phyloP scores from a whole-genome alignment of 2,329 filamentous ascomycete species.

The Neopestalotiopsis rosae region DNA sequence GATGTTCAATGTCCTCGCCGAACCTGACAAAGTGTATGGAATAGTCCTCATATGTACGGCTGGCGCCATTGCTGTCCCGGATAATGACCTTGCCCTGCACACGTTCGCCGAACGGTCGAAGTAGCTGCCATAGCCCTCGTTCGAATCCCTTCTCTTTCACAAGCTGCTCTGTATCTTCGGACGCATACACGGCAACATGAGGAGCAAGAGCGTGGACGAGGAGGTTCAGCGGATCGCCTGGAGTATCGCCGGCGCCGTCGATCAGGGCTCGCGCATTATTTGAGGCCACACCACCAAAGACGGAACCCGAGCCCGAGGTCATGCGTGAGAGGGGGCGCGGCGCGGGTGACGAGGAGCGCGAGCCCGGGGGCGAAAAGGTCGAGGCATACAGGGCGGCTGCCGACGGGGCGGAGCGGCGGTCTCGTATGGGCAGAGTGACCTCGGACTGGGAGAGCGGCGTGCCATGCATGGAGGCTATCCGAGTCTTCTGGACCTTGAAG shows the following conservation, averaged over 20 bases:
- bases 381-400: slow-evolving; percentile 69
- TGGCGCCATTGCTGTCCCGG: slow-evolving; percentile 86
- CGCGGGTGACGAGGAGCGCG: slow-evolving; percentile 71
- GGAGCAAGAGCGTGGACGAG: slow-evolving; percentile 88
- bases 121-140: slow-evolving; percentile 80
- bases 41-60: slow-evolving; percentile 86
- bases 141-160: slow-evolving; percentile 83
- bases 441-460: slow-evolving; percentile 57
- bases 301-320: slow-evolving; percentile 64
- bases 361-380: slow-evolving; percentile 70
- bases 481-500: slow-evolving; percentile 64
- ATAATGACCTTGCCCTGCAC: slow-evolving; percentile 88
- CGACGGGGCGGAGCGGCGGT: slow-evolving; percentile 60
- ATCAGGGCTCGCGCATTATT: slow-evolving; percentile 50
- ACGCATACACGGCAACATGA: slow-evolving; percentile 86
- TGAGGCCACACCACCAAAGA: slow-evolving; percentile 53
- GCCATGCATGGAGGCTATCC: slow-evolving; percentile 58
- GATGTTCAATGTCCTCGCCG: slow-evolving; percentile 60
- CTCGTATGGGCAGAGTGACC: slow-evolving; percentile 50
- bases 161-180: slow-evolving; percentile 81
- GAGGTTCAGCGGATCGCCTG: slow-evolving; percentile 64
- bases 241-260: slow-evolving; percentile 47
- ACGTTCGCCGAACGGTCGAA: slow-evolving; percentile 89
- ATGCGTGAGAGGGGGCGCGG: slow-evolving; percentile 62
- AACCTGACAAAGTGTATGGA: slow-evolving; percentile 83